Evolutionary conservation across 2,329 filamentous ascomycete species (phyloP).

Genomic region (Ambrosiella beaveri): DNA sequence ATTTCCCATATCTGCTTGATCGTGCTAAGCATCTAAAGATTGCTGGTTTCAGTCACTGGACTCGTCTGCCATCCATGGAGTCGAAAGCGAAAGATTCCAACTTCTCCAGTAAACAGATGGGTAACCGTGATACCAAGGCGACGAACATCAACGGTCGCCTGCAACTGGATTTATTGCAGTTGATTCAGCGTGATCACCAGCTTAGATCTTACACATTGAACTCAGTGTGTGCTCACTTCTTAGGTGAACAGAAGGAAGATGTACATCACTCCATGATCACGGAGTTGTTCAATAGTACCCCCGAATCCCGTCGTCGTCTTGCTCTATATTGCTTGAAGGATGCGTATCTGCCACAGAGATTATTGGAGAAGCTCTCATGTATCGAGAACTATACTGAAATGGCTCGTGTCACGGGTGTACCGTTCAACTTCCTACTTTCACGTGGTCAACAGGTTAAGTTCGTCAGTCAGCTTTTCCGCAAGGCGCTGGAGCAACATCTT

Average conservation of each 20-base stretch:
- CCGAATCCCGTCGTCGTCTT: conserved; percentile 75
- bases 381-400: conserved; percentile 99
- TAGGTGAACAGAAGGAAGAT: conserved; percentile 96
- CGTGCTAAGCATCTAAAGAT: conserved; percentile 74
- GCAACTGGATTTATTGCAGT: conserved; percentile 83
- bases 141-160: conserved; percentile 91
- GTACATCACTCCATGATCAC: conserved; percentile 99
- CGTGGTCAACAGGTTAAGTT: conserved; percentile 96
- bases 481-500: conserved; percentile 79
- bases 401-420: conserved; percentile 96
- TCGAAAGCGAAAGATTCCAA: conserved; percentile 65
- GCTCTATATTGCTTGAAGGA: conserved; percentile 96
- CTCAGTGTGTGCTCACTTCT: conserved; percentile 83
- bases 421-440: conserved; percentile 84
- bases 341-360: conserved; percentile 78
- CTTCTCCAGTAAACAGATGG: conserved; percentile 97
- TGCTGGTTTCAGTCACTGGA: conserved; percentile 68
- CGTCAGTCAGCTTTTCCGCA: conserved; percentile 90
- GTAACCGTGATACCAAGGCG: conserved; percentile 80
- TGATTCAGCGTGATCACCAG: conserved; percentile 89
- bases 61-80: conserved; percentile 52
- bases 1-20: conserved; percentile 89
- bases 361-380: conserved; percentile 97
- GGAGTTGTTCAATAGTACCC: conserved; percentile 88
- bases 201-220: conserved; percentile 94